Base-by-base conservation (phyloP, 352 stramenopile species). In the Globisporangium acanthophoron region DNA sequence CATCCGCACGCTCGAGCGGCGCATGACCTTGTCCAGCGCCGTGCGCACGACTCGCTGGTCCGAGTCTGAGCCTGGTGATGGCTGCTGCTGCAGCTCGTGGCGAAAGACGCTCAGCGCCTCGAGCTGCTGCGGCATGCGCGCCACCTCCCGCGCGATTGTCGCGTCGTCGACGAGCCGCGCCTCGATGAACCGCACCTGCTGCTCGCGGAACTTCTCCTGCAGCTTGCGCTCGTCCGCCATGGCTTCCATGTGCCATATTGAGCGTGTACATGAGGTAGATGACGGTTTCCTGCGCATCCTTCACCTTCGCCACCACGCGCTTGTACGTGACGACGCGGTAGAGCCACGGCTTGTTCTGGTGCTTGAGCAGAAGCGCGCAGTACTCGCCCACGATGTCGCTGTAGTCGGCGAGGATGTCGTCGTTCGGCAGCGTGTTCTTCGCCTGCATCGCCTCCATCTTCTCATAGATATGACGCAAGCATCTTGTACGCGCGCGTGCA, bases 1-100 rank as follows among this genome's bases (percentile, higher is more conserved):
- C 40, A 51, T 41, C 11, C 9, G 40, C 40, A 58, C 40, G 33
- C 24, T 29, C 41, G 53, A 58, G 2, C 15, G 24, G 1, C 24
- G 52, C 24, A 58, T 50, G 24, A 58, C 40, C 9, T 58, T 58
- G 53, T 51, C 27, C 16, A 58, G 41, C 41, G 40, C 40, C 0
- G 15, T 58, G 33, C 33, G 33, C 33, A 39, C 33, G 33, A 39
- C 33, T 3, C 12, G 5, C 8, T 39, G 33, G 41, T 45, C 40
- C 13, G 15, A 45, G 0, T 20, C 40, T 0, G 12, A 44, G 8
- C 11, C 39, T 44, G 40, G 11, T 1, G 40, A 45, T 13, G 41
- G 16, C 16, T 5, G 15, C 41, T 20, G 13, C 29, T 27, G 24
- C 24, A 54, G 31, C 18, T 54, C 48, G 48, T 43, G 48, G 15